phyloP scores from a whole-genome alignment of 768 basidiomycete species.

The Trametes cubensis region DNA sequence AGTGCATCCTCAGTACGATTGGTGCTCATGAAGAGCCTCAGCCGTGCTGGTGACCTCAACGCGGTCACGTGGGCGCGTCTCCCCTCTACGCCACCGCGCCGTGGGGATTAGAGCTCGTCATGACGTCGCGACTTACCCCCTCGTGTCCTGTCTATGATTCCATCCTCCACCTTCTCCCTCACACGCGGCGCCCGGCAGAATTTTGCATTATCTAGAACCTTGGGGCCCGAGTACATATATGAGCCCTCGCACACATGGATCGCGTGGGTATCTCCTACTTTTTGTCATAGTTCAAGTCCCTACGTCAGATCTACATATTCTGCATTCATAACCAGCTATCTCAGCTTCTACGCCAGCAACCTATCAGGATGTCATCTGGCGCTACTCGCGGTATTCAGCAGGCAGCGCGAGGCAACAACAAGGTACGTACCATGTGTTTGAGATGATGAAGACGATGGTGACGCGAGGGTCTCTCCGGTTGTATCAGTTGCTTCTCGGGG shows the following conservation, averaged over 20 bases:
- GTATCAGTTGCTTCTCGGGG: conserved; percentile 10
- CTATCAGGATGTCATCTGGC: not conserved
- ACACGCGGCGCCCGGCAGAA: not conserved
- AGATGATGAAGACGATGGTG: not conserved
- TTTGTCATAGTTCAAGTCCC: not conserved
- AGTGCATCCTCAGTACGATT: no score
- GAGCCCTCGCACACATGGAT: not conserved
- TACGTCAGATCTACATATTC: not conserved
- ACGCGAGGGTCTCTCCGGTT: not conserved
- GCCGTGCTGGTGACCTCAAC: not conserved
- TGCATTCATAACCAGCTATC: not conserved
- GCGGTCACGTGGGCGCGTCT: conserved; percentile 6
- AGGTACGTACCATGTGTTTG: not conserved
- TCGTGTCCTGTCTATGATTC: not conserved
- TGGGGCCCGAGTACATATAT: not conserved
- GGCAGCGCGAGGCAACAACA: conserved; percentile 5
- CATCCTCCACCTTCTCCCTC: not conserved
- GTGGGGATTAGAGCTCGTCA: not conserved
- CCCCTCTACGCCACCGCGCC: not conserved
- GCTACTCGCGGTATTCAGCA: conserved; percentile 2
- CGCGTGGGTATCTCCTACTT: no score
- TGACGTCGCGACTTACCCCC: not conserved
- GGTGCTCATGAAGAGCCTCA: no score
- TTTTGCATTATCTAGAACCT: not conserved
- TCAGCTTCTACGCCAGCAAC: not conserved